A percentile compares a stretch with the other conserved stretches of the same genome.
Conservation (phyloP, 2,329 filamentous ascomycete genomes). For the Dactylellina sp. region DNA sequence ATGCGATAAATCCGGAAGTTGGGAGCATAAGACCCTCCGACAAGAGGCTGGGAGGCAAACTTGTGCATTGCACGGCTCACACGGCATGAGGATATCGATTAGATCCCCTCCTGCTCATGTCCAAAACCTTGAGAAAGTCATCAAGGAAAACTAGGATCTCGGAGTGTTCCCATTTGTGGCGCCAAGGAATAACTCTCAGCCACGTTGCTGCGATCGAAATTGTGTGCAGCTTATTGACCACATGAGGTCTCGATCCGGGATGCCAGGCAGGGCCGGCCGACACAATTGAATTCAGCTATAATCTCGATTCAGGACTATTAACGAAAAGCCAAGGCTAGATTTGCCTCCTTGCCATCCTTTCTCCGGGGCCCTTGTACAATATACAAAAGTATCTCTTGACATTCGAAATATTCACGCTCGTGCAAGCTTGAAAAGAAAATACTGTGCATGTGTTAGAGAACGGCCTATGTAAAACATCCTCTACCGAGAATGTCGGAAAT, state of each 20-base stretch:
- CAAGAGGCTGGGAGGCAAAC: neutral
- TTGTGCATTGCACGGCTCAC: neutral
- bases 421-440: too few relatives aligned
- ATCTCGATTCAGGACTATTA: conserved; percentile 17
- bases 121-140: neutral
- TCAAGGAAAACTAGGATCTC: neutral
- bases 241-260: conserved; percentile 7
- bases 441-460: too few relatives aligned
- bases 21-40: too few relatives aligned
- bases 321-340: conserved; percentile 27
- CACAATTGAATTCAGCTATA: neutral
- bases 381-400: too few relatives aligned
- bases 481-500: neutral
- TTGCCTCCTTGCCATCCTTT: neutral
- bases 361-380: too few relatives aligned
- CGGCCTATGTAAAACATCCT: too few relatives aligned
- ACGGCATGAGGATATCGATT: conserved; percentile 1
- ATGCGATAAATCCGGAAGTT: too few relatives aligned
- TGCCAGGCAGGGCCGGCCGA: conserved; percentile 20
- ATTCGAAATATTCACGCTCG: too few relatives aligned
- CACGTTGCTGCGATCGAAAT: conserved; percentile 16
- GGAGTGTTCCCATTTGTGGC: neutral
- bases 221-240: conserved; percentile 5
- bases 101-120: neutral
- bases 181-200: conserved; percentile 5